A percentile compares a stretch with the other conserved stretches of the same genome.
phyloP scores from a whole-genome alignment of 805 yeast genomes.

The Candida sithepensis region DNA sequence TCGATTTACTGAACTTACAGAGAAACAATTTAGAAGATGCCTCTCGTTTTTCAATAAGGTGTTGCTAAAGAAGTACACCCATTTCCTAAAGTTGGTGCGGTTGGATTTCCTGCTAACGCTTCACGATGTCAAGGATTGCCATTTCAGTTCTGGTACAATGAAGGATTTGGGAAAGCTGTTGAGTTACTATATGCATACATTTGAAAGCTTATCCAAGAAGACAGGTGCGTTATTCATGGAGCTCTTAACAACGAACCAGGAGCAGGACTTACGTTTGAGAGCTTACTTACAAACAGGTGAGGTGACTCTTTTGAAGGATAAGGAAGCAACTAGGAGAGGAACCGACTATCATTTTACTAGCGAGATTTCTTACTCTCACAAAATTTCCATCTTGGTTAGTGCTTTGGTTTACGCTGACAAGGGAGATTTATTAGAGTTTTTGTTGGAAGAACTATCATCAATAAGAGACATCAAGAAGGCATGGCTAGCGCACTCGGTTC shows the following conservation, averaged over 20 bases:
- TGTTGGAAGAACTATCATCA: slow-evolving; percentile 35
- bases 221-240: slow-evolving; percentile 60
- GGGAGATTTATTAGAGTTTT: slow-evolving; percentile 41
- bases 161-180: slow-evolving; percentile 64
- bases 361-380: slow-evolving; percentile 19
- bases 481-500: slow-evolving; percentile 3
- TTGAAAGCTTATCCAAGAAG: slow-evolving; percentile 42
- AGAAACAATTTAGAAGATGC: slow-evolving; percentile 57
- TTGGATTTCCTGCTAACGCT: slow-evolving; percentile 68
- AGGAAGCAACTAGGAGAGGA: slow-evolving; percentile 19
- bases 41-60: slow-evolving; percentile 69
- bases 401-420: slow-evolving; percentile 39
- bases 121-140: slow-evolving; percentile 47
- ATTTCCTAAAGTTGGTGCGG: slow-evolving; percentile 52
- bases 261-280: slow-evolving; percentile 40
- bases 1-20: slow-evolving; percentile 58
- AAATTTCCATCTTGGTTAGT: slow-evolving; percentile 23
- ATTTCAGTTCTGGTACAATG: slow-evolving; percentile 46
- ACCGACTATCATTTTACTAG: slow-evolving; percentile 16
- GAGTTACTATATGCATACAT: slow-evolving; percentile 58
- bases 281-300: slow-evolving; percentile 64
- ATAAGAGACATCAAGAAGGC: slow-evolving; percentile 25
- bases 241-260: slow-evolving; percentile 55
- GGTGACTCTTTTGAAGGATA: slow-evolving; percentile 34
- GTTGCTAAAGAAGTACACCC: slow-evolving; percentile 59